phyloP scores from a whole-genome alignment of 192 early-diverging fungal genomes.

The Allomyces javanicus region DNA sequence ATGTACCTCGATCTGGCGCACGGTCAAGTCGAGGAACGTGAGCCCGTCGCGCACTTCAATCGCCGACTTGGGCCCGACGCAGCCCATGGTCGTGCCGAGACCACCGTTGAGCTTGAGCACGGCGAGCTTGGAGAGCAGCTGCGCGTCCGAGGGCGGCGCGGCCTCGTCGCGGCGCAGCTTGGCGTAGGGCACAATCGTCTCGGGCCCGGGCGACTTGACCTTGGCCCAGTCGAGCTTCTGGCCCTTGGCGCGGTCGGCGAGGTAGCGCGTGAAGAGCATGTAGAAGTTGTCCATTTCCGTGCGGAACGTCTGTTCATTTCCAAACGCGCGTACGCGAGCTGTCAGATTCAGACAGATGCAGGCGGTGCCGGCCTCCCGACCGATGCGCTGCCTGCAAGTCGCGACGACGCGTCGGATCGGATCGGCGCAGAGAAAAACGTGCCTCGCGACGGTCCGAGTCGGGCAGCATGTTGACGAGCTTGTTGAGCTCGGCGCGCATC shows the following conservation, averaged over 20 bases:
- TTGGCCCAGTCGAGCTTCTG: conserved; percentile 85
- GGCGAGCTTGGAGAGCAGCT: conserved; percentile 70
- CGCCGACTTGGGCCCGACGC: conserved; percentile 90
- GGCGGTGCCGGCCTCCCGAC: too few species aligned
- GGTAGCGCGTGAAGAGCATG: conserved; percentile 63
- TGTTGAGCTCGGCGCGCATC: conserved; percentile 57
- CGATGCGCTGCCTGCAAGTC: too few species aligned
- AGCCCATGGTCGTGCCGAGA: conserved; percentile 97
- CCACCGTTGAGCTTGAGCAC: conserved; percentile 98
- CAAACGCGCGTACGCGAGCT: too few species aligned
- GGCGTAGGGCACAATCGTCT: conserved; percentile 68
- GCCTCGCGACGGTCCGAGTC: conserved; percentile 38
- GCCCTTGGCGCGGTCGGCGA: conserved; percentile 56
- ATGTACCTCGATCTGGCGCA: conserved; percentile 86
- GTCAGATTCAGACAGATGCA: too few species aligned
- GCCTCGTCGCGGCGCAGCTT: conserved; percentile 25
- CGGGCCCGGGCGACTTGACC: conserved; percentile 74
- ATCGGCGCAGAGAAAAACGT: conserved; percentile 1
- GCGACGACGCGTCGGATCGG: too few species aligned
- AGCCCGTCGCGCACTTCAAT: conserved; percentile 96
- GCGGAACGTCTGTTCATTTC: conserved; percentile 27
- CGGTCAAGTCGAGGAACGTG: conserved; percentile 96
- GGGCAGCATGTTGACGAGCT: conserved; percentile 28
- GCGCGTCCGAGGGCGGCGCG: conserved; percentile 17
- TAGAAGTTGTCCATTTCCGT: conserved; percentile 77